phyloP scores from a whole-genome alignment of 1,284 basidiomycete genomes.

The Schizophyllum commune region DNA sequence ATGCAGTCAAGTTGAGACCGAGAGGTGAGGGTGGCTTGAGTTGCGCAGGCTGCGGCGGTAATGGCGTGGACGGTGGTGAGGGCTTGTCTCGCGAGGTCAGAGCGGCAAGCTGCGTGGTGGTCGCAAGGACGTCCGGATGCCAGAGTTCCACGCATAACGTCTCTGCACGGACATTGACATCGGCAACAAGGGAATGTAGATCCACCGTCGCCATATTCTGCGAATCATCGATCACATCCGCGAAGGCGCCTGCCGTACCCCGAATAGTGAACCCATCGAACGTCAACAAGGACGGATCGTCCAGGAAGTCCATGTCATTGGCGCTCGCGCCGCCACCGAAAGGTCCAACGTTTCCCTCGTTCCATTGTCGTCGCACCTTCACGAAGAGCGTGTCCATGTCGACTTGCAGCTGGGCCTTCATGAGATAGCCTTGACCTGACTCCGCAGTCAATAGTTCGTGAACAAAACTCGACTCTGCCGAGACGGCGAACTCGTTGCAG shows the following conservation, averaged over 20 bases:
- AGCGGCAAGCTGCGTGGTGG: slow-evolving; percentile 36
- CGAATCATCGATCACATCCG: slow-evolving; percentile 38
- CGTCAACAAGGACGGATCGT: slow-evolving; percentile 47
- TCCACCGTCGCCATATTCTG: slow-evolving; percentile 41
- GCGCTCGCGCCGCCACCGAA: slow-evolving; percentile 27
- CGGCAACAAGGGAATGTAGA: slow-evolving; percentile 39
- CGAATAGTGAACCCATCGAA: slow-evolving; percentile 46
- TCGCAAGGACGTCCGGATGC: slow-evolving; percentile 57
- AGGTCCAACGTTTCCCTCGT: slow-evolving; percentile 32
- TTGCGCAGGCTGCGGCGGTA: slow-evolving; percentile 5
- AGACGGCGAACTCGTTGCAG: slow-evolving; percentile 10
- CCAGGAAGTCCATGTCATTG: slow-evolving; percentile 28
- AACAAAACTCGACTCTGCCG: slow-evolving; percentile 36
- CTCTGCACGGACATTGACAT: slow-evolving; percentile 50
- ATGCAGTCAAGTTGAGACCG: slow-evolving; percentile 51
- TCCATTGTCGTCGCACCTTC: slow-evolving; percentile 25
- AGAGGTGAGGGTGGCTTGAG: slow-evolving; percentile 29
- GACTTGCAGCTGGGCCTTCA: slow-evolving; percentile 16
- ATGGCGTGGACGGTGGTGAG: slow-evolving; percentile 8
- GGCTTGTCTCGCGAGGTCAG: slow-evolving; percentile 13
- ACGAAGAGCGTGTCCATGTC: slow-evolving; percentile 19
- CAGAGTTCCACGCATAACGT: slow-evolving; percentile 66
- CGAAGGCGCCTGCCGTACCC: slow-evolving; percentile 36
- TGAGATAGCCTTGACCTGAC: slow-evolving; percentile 14
- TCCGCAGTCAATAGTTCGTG: slow-evolving; percentile 24